phyloP scores from a whole-genome alignment of 106 monocot genomes.

The Hemerocallis citrina region DNA sequence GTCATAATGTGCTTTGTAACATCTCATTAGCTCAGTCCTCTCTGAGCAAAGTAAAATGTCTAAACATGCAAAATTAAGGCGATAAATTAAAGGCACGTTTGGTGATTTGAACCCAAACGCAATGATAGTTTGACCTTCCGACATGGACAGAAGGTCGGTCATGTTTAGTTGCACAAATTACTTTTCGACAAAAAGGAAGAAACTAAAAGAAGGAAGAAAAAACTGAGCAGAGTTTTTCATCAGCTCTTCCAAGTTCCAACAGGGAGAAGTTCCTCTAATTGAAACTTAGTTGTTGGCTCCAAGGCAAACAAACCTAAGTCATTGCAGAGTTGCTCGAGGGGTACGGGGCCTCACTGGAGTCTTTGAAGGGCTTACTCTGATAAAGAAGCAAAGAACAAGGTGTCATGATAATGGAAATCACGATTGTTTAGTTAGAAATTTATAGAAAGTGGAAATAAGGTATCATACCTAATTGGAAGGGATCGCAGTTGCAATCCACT shows the following conservation, averaged over 20 bases:
- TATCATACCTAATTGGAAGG: constrained; percentile 48
- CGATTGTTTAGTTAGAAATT: background rate
- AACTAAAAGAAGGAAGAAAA: no score
- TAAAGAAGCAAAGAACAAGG: background rate
- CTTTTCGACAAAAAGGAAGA: background rate
- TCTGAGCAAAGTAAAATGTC: no score
- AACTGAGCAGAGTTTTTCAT: background rate
- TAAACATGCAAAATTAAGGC: no score
- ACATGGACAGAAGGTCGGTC: background rate
- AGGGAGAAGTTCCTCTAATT: background rate
- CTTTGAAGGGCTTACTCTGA: constrained; percentile 71
- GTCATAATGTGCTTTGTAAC: no score
- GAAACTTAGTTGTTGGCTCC: background rate
- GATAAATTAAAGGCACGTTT: no score
- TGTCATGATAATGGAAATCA: background rate
- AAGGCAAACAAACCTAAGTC: background rate
- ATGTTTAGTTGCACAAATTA: background rate
- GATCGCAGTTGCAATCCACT: constrained; percentile 44
- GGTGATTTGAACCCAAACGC: no score
- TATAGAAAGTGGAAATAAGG: background rate
- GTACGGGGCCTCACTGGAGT: constrained; percentile 50
- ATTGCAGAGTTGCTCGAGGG: constrained; percentile 12
- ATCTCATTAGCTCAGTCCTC: no score
- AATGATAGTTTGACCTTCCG: no score
- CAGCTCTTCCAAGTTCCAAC: background rate